phyloP scores from a whole-genome alignment of 2,329 filamentous ascomycete genomes.

The Rutstroemia sp. region DNA sequence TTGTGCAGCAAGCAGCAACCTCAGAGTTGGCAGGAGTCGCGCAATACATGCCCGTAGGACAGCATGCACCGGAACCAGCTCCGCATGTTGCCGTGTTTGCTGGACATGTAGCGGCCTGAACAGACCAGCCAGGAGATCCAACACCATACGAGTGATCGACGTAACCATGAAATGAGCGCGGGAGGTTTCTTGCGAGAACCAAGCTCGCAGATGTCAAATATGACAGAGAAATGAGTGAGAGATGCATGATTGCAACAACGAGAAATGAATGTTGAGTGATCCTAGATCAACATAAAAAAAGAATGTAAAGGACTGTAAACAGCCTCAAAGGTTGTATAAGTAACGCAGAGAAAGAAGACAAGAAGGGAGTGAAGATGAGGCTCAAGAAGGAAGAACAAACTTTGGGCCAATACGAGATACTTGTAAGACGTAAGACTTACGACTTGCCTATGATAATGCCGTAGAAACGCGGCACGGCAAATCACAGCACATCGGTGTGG shows the following conservation, averaged over 20 bases:
- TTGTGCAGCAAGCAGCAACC: conserved; percentile 12
- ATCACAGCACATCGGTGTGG: too few species aligned
- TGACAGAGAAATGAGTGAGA: neutral
- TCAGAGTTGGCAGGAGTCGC: conserved; percentile 10
- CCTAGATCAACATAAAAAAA: too few species aligned
- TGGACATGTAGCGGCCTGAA: conserved; percentile 6
- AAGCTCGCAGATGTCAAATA: neutral
- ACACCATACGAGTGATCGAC: neutral
- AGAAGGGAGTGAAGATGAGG: too few species aligned
- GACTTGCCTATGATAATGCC: too few species aligned
- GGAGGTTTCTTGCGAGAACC: neutral
- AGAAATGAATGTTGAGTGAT: neutral
- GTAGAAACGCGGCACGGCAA: too few species aligned
- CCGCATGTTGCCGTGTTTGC: conserved; percentile 5
- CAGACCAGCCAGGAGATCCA: conserved; percentile 4
- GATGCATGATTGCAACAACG: neutral
- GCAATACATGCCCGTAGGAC: conserved; percentile 10
- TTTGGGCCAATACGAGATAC: too few species aligned
- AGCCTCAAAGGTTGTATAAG: too few species aligned
- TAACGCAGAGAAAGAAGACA: too few species aligned
- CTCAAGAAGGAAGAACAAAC: too few species aligned
- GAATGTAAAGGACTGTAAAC: too few species aligned
- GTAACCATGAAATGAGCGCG: neutral
- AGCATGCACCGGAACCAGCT: conserved; percentile 7
- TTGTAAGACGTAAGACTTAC: too few species aligned